Percentiles rank a stretch among this genome's conserved stretches.
Conservation (phyloP, 108 stramenopile genomes). For the Ochromonas danica region DNA sequence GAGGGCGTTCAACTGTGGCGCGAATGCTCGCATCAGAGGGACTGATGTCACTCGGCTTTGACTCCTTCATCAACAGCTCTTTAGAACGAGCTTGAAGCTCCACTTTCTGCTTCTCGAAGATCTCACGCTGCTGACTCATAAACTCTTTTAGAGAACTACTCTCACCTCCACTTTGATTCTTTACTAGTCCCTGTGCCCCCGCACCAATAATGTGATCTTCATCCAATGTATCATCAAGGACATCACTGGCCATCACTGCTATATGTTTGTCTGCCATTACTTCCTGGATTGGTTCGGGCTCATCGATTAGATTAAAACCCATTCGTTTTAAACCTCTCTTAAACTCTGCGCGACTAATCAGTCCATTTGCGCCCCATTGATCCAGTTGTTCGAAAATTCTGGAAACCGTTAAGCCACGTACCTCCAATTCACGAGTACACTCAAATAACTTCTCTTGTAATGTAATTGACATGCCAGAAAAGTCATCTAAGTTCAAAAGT, state of each 20-base stretch:
- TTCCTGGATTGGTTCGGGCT: slow-evolving; percentile 33
- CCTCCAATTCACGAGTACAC: neutral
- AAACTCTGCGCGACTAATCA: slow-evolving; percentile 51
- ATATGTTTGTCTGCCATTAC: neutral
- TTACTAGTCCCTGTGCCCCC: too few relatives aligned
- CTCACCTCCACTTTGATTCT: neutral
- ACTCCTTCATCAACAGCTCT: neutral
- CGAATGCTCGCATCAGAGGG: neutral
- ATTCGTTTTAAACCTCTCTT: slow-evolving; percentile 50
- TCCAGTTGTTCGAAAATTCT: neutral
- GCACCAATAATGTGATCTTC: too few relatives aligned
- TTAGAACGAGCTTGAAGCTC: slow-evolving; percentile 20
- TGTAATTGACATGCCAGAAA: neutral
- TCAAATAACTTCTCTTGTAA: neutral
- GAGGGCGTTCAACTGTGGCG: neutral
- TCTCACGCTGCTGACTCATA: neutral
- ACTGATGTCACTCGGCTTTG: neutral
- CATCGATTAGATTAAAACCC: slow-evolving; percentile 59
- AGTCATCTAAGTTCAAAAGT: neutral
- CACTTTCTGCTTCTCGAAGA: slow-evolving; percentile 10
- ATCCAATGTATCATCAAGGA: neutral
- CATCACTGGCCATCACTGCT: neutral
- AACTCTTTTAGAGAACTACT: neutral
- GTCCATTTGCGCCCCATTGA: slow-evolving; percentile 36
- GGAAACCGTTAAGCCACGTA: neutral